A percentile compares a stretch with the other conserved stretches of the same genome.
Conservation (phyloP, 2,329 filamentous ascomycete genomes). For the Juglanconis sp. region DNA sequence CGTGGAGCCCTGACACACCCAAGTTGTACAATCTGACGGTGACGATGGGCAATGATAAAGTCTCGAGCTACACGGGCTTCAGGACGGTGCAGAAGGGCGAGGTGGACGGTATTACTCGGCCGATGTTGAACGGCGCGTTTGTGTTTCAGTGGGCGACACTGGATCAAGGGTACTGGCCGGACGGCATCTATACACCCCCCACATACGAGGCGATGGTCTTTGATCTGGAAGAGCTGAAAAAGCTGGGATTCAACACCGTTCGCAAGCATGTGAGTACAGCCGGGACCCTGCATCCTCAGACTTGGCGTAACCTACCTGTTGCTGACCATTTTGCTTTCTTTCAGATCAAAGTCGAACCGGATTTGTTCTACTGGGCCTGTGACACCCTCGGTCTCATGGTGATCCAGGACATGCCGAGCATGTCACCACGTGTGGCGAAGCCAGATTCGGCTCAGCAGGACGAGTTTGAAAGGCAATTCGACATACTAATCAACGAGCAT, state of each 20-base stretch:
- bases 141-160: constrained; percentile 66
- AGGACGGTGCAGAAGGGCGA: constrained; percentile 56
- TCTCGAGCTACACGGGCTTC: constrained; percentile 67
- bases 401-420: constrained; percentile 70
- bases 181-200: constrained; percentile 64
- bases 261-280: constrained; percentile 60
- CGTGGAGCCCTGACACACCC: constrained; percentile 65
- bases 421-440: constrained; percentile 33
- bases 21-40: constrained; percentile 63
- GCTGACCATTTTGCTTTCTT: background rate
- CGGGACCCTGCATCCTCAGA: too few species aligned
- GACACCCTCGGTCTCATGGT: constrained; percentile 64
- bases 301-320: background rate
- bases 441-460: constrained; percentile 50
- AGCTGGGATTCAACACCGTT: constrained; percentile 66
- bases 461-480: constrained; percentile 64
- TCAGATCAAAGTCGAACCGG: constrained; percentile 64
- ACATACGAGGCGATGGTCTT: constrained; percentile 65
- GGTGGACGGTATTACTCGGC: constrained; percentile 57
- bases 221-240: constrained; percentile 62
- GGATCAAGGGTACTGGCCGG: constrained; percentile 71
- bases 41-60: constrained; percentile 45
- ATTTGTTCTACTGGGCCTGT: constrained; percentile 65
- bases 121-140: constrained; percentile 66
- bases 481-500: constrained; percentile 59